phyloP scores from a whole-genome alignment of 1,284 basidiomycete genomes.

The Blastosporella zonata region DNA sequence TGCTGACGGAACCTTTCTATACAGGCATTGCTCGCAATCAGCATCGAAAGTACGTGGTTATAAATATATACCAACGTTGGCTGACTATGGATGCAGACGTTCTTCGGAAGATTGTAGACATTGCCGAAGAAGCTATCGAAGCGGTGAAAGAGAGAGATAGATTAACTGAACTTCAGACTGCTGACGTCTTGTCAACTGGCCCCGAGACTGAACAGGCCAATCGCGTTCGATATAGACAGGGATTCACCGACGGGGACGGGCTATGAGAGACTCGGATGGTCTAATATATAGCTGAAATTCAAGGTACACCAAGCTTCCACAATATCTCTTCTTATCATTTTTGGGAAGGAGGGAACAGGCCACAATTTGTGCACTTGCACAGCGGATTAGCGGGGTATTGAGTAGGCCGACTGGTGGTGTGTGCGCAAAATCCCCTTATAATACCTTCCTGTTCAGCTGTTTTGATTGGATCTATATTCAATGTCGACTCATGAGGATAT shows the following conservation, averaged over 20 bases:
- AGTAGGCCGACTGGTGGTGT: too few relatives aligned
- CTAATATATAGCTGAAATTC: too few relatives aligned
- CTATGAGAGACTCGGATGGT: background rate
- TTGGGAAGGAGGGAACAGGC: too few relatives aligned
- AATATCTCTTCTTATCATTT: too few relatives aligned
- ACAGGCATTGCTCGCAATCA: conserved; percentile 20
- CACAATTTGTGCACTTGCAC: too few relatives aligned
- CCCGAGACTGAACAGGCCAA: background rate
- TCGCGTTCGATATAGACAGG: conserved; percentile 1
- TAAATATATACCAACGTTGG: conserved; percentile 6
- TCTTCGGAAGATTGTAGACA: conserved; percentile 38
- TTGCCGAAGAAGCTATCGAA: conserved; percentile 39
- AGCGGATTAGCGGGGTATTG: too few relatives aligned
- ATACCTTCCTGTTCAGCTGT: too few relatives aligned
- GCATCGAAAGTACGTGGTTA: conserved; percentile 37
- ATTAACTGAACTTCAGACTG: conserved; percentile 8
- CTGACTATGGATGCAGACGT: conserved; percentile 29
- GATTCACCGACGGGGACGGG: background rate
- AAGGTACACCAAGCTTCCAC: too few relatives aligned
- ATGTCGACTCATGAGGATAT: too few relatives aligned
- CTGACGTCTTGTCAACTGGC: conserved; percentile 1
- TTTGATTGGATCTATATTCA: too few relatives aligned
- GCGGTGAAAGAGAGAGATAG: conserved; percentile 35
- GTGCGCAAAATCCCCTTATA: too few relatives aligned
- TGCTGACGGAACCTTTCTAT: conserved; percentile 32